Conservation (phyloP, 2,329 filamentous ascomycete genomes). For the Fusarium anguioides region DNA sequence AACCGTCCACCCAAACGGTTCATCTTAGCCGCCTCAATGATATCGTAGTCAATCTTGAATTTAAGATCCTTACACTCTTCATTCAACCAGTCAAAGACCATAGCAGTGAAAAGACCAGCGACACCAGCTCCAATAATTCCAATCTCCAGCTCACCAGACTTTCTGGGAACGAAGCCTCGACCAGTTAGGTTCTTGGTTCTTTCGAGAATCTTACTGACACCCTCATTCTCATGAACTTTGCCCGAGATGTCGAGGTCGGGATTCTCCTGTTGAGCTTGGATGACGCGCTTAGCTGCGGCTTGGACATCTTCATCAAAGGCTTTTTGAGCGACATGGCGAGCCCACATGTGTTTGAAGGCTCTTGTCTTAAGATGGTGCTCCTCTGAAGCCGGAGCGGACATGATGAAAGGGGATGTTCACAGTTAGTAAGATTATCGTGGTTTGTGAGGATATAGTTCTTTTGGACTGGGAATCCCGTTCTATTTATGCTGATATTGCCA, state of each 20-base stretch:
- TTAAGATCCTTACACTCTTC: not conserved
- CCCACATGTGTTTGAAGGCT: not conserved
- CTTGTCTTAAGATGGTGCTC: not conserved
- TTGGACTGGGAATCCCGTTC: not conserved
- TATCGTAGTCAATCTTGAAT: slow-evolving; percentile 51
- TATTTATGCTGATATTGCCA: not conserved
- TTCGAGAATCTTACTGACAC: not conserved
- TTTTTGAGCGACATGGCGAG: not conserved
- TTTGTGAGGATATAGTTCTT: not conserved
- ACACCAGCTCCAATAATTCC: slow-evolving; percentile 17
- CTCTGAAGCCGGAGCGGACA: fast-evolving
- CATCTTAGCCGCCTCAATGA: slow-evolving; percentile 49
- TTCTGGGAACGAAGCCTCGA: not conserved
- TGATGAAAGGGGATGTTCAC: not conserved
- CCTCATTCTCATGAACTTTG: not conserved
- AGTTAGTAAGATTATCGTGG: too few relatives aligned
- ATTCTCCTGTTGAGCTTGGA: not conserved
- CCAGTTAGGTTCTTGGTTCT: not conserved
- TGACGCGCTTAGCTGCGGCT: not conserved
- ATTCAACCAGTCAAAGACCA: slow-evolving; percentile 23
- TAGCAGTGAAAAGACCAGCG: slow-evolving; percentile 12
- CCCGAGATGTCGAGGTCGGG: not conserved
- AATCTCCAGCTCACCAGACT: not conserved
- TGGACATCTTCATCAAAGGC: slow-evolving; percentile 13
- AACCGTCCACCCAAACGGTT: slow-evolving; percentile 51